A percentile compares a stretch with the other conserved stretches of the same genome.
Conservation (phyloP, 1,284 basidiomycete species). For the Cutaneotrichosporon sp. region DNA sequence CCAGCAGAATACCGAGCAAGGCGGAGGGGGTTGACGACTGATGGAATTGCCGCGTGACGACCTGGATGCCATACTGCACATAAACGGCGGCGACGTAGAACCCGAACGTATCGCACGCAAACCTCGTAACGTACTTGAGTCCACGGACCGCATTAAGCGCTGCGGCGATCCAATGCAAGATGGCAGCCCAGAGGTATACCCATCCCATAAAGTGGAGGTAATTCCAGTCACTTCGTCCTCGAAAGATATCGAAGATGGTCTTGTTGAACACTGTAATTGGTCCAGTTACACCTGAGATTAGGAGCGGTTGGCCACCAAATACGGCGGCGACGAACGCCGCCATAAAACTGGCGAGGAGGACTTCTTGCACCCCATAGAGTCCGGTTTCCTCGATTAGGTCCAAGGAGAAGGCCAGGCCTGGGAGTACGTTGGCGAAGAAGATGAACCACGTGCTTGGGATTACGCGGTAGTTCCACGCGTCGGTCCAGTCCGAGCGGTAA, state of each 20-base stretch:
- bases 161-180: conserved; percentile 85
- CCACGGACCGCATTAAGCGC: conserved; percentile 80
- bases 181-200: conserved; percentile 91
- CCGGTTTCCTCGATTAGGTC: conserved; percentile 87
- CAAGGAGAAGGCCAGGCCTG: conserved; percentile 87
- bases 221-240: conserved; percentile 50
- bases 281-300: conserved; percentile 92
- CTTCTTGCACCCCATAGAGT: conserved; percentile 87
- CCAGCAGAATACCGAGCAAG: conserved; percentile 68
- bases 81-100: conserved; percentile 74
- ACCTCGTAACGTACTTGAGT: conserved; percentile 78
- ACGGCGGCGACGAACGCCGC: conserved; percentile 87
- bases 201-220: conserved; percentile 87
- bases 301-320: conserved; percentile 85
- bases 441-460: conserved; percentile 48
- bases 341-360: conserved; percentile 66
- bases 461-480: conserved; percentile 80
- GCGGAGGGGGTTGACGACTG: conserved; percentile 59
- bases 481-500: conserved; percentile 81
- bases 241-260: conserved; percentile 77
- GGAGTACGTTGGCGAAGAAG: conserved; percentile 62
- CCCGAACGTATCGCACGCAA: conserved; percentile 92
- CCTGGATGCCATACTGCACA: conserved; percentile 78
- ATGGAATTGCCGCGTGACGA: conserved; percentile 70
- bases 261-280: conserved; percentile 90